phyloP scores from a whole-genome alignment of 2,329 filamentous ascomycete species.

The Penicillium oxalicum region DNA sequence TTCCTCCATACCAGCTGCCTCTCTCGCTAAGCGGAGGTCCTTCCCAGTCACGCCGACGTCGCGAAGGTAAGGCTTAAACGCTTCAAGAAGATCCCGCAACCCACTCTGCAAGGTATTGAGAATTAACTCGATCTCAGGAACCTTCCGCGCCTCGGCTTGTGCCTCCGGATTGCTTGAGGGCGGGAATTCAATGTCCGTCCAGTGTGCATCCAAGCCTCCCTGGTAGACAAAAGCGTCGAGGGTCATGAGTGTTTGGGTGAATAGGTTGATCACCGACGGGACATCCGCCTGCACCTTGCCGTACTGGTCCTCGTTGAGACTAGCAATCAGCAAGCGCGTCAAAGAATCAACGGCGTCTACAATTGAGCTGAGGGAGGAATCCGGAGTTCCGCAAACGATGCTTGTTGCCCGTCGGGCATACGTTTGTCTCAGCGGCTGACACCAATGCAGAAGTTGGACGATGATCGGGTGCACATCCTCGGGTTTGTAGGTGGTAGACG shows the following conservation, averaged over 20 bases:
- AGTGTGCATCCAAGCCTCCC: slow-evolving; percentile 54
- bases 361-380: slow-evolving; percentile 62
- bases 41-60: slow-evolving; percentile 63
- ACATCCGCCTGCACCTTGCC: slow-evolving; percentile 84
- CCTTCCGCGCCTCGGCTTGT: slow-evolving; percentile 33
- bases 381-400: slow-evolving; percentile 67
- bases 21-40: slow-evolving; percentile 69
- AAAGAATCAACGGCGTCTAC: slow-evolving; percentile 67
- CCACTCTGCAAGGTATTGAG: slow-evolving; percentile 59
- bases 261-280: slow-evolving; percentile 63
- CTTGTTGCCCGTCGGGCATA: slow-evolving; percentile 60
- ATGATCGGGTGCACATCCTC: slow-evolving; percentile 47
- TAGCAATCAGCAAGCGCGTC: slow-evolving; percentile 63
- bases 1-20: slow-evolving; percentile 45
- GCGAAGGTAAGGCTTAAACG: slow-evolving; percentile 68
- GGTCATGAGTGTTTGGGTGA: slow-evolving; percentile 63
- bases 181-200: slow-evolving; percentile 65
- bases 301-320: slow-evolving; percentile 72
- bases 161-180: slow-evolving; percentile 31
- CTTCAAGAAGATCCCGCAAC: slow-evolving; percentile 59
- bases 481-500: slow-evolving; percentile 38
- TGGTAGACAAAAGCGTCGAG: slow-evolving; percentile 60
- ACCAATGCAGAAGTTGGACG: slow-evolving; percentile 48
- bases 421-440: slow-evolving; percentile 63
- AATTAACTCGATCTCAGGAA: slow-evolving; percentile 65